These are phyloP conservation scores for Apiotrichum porosum DNA, from an alignment of 1,284 basidiomycete species.

Conservation along the genomic window DNA sequence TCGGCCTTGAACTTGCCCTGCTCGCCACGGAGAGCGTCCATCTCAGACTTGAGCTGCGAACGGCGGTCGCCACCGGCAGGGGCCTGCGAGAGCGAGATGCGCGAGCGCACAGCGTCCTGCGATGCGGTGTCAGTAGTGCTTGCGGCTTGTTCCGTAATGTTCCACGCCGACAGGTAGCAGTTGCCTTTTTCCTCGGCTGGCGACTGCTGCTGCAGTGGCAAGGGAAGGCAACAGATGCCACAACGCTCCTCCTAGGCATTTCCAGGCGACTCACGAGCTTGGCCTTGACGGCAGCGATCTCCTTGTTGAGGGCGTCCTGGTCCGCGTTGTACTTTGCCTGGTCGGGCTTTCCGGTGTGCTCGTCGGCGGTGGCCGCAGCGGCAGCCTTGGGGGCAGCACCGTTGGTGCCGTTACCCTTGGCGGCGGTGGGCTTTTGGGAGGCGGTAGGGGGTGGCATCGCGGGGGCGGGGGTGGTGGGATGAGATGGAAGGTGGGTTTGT, in stretches of 20 bases:
- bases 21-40: conserved; percentile 71
- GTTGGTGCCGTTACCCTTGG: conserved; percentile 24
- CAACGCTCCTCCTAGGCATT: too few species aligned
- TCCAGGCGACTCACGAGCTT: conserved; percentile 72
- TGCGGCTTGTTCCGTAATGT: too few species aligned
- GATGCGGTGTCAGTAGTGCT: background rate
- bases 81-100: conserved; percentile 63
- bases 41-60: conserved; percentile 69
- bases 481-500: background rate
- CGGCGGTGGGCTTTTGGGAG: conserved; percentile 37
- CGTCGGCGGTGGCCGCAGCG: conserved; percentile 36
- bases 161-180: too few species aligned
- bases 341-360: conserved; percentile 63
- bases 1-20: conserved; percentile 73
- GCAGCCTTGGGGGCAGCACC: conserved; percentile 6
- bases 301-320: conserved; percentile 72
- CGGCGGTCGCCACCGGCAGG: conserved; percentile 57
- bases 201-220: too few species aligned
- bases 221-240: too few species aligned
- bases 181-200: too few species aligned
- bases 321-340: conserved; percentile 73
- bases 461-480: background rate
- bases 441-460: conserved; percentile 46
- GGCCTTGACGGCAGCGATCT: conserved; percentile 73
- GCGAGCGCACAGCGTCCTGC: conserved; percentile 72